phyloP scores from a whole-genome alignment of 108 stramenopile genomes.

The Skeletonema menzelii region DNA sequence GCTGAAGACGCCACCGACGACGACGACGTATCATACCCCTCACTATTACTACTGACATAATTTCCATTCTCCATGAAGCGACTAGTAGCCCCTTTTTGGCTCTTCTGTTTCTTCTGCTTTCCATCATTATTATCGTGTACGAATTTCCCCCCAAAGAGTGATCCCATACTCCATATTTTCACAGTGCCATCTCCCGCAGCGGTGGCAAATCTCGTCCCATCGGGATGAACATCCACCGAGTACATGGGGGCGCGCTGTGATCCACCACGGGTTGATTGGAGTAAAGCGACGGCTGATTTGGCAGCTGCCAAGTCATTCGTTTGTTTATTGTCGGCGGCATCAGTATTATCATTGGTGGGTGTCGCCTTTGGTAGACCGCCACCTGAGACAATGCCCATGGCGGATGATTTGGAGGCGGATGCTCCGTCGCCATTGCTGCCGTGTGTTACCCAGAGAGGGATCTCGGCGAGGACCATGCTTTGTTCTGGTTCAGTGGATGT shows the following conservation, averaged over 20 bases:
- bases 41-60: constrained; percentile 70
- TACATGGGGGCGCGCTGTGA: constrained; percentile 72
- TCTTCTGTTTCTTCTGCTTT: constrained; percentile 8
- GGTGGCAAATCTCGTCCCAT: constrained; percentile 73
- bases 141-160: constrained; percentile 52
- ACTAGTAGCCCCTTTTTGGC: constrained; percentile 17
- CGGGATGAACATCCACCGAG: constrained; percentile 71
- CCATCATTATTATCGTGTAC: constrained; percentile 12
- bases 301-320: constrained; percentile 33
- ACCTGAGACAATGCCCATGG: background rate
- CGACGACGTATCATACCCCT: constrained; percentile 21
- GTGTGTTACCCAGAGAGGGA: constrained; percentile 72
- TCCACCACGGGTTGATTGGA: constrained; percentile 36
- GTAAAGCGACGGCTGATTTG: constrained; percentile 46
- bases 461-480: constrained; percentile 69
- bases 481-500: too few species aligned
- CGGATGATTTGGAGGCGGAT: background rate
- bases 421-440: constrained; percentile 21
- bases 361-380: constrained; percentile 8
- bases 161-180: constrained; percentile 67
- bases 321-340: background rate
- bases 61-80: constrained; percentile 44
- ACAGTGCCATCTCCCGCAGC: constrained; percentile 86
- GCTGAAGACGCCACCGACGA: constrained; percentile 6
- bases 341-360: constrained; percentile 6